These are phyloP conservation scores for Isoetes engelmannii DNA, from an alignment of 83 land plant genomes.

Conservation along the genomic window DNA sequence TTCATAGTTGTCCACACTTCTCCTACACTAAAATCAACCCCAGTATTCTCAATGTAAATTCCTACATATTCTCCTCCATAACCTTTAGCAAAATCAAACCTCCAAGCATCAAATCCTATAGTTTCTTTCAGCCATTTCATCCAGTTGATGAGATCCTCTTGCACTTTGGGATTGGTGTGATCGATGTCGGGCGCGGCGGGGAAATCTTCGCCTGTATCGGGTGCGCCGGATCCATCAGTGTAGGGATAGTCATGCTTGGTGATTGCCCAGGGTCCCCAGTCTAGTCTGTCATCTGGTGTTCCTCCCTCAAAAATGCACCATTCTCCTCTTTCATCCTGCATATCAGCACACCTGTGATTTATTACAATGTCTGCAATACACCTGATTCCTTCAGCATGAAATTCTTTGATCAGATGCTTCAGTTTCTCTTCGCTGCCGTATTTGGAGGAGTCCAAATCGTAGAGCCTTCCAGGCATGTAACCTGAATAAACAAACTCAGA, in stretches of 20 bases:
- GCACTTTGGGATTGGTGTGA: conserved; percentile 44
- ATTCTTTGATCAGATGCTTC: conserved; percentile 34
- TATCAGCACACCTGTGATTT: conserved; percentile 48
- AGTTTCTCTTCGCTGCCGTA: conserved; percentile 62
- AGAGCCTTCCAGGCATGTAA: conserved; percentile 48
- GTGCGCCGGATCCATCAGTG: conserved; percentile 45
- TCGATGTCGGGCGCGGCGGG: conserved; percentile 63
- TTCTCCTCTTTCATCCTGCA: conserved; percentile 41
- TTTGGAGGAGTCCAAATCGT: conserved; percentile 62
- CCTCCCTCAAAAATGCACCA: conserved; percentile 67
- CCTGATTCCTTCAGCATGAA: conserved; percentile 46
- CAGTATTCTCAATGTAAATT: conserved; percentile 24
- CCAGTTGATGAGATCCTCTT: conserved; percentile 33
- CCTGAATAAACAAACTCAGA: conserved; percentile 12
- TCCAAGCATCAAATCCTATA: conserved; percentile 50
- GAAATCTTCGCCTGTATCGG: conserved; percentile 59
- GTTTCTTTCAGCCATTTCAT: conserved; percentile 34
- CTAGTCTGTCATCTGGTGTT: conserved; percentile 47
- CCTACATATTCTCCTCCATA: conserved; percentile 39
- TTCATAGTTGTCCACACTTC: conserved; percentile 46
- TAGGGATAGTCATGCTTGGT: conserved; percentile 34
- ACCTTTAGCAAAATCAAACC: conserved; percentile 56
- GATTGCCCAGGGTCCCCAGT: conserved; percentile 64
- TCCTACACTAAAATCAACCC: conserved; percentile 45
- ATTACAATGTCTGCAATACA: conserved; percentile 77